Evolutionary conservation across 2,329 filamentous ascomycete genomes (phyloP).

Genomic region (Scedosporium dehoogii): DNA sequence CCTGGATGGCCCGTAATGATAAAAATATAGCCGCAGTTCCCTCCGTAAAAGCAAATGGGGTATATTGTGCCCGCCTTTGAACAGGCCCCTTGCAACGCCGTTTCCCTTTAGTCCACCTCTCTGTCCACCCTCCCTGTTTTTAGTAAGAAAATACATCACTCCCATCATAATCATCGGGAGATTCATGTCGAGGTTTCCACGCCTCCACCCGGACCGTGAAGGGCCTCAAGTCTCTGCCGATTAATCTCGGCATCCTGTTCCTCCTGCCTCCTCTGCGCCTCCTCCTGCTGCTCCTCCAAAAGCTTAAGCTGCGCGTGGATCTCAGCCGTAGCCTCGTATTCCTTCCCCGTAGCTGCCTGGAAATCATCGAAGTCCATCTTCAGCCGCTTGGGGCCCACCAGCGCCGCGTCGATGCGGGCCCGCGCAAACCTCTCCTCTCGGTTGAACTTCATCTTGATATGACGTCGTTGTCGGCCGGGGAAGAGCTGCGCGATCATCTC

Average conservation of each 20-base stretch:
- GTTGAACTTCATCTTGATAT: constrained; percentile 76
- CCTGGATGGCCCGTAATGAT: too few species aligned
- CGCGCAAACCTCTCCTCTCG: constrained; percentile 64
- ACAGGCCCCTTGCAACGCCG: background rate
- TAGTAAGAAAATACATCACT: too few species aligned
- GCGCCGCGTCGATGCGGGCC: constrained; percentile 49
- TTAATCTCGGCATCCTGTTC: constrained; percentile 39
- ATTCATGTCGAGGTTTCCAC: too few species aligned
- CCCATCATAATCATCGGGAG: too few species aligned
- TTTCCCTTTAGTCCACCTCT: constrained; percentile 22
- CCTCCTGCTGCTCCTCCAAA: constrained; percentile 33
- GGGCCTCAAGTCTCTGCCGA: constrained; percentile 27
- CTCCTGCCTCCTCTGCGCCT: constrained; percentile 28
- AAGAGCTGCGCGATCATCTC: constrained; percentile 72
- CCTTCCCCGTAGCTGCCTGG: constrained; percentile 39
- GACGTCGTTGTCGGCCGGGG: constrained; percentile 56
- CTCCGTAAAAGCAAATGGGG: background rate
- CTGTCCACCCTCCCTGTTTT: constrained; percentile 17
- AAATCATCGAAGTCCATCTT: constrained; percentile 53
- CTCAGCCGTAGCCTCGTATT: constrained; percentile 44
- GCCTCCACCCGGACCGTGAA: constrained; percentile 11
- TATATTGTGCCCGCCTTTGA: background rate
- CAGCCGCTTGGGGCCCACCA: constrained; percentile 50
- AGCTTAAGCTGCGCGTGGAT: constrained; percentile 46
- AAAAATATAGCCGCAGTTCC: too few species aligned